These are phyloP conservation scores for Pichia sp. DNA, from an alignment of 1,139 yeast species.

Conservation along the genomic window DNA sequence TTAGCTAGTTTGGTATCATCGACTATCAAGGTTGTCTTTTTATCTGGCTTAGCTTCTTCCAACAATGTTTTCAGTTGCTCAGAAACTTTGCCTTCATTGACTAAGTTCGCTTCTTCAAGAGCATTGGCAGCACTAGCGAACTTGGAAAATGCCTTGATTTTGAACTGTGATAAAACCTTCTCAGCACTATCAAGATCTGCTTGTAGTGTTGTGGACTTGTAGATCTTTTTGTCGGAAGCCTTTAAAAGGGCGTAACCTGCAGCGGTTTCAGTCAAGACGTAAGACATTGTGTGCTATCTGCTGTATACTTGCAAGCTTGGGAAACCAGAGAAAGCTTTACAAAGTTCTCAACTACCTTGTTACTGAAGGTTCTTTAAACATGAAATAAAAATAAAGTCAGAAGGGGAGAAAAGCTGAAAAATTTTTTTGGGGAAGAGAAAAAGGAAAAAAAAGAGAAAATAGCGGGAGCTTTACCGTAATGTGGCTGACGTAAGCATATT, in stretches of 20 bases:
- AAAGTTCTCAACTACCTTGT: not conserved
- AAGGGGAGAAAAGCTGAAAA: constrained; percentile 4
- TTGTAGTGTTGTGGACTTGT: constrained; percentile 72
- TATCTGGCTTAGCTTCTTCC: constrained; percentile 78
- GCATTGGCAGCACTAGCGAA: constrained; percentile 94
- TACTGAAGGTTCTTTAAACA: not conserved
- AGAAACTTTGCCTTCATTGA: constrained; percentile 91
- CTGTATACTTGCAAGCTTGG: not conserved
- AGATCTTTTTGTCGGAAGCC: constrained; percentile 95
- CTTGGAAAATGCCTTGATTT: constrained; percentile 92
- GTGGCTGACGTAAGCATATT: constrained; percentile 1
- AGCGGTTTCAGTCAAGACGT: constrained; percentile 94
- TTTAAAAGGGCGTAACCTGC: constrained; percentile 97
- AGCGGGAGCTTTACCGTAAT: not conserved
- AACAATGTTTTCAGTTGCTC: constrained; percentile 73
- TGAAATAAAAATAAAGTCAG: not conserved
- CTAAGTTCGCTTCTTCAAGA: constrained; percentile 87
- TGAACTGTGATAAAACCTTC: constrained; percentile 74
- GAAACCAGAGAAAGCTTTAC: not conserved
- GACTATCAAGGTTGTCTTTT: constrained; percentile 85
- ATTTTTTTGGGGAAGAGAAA: constrained; percentile 1
- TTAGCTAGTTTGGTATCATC: constrained; percentile 95
- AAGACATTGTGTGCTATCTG: constrained; percentile 59
- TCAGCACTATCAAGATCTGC: constrained; percentile 81
- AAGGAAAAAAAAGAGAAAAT: not conserved